Evolutionary conservation across 495 filamentous ascomycete genomes (phyloP), one percentile per base, ranked within the genome.

Genomic region (Amniculicola lignicola): DNA sequence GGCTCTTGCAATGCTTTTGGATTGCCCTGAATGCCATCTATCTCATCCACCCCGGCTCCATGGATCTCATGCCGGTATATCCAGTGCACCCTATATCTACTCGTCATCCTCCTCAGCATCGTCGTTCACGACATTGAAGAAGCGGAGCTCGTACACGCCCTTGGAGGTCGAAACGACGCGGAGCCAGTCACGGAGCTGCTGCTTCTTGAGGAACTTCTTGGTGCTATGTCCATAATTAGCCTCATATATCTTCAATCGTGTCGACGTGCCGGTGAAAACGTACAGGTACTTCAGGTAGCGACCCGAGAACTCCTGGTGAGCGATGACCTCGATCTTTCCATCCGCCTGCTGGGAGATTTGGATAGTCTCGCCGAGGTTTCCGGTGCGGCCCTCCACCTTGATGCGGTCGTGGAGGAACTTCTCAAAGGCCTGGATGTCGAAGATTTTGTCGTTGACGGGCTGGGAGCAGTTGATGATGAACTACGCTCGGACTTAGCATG

Each of bases 191-290:
- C 93, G 88, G 74, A 98, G 85, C 80, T 96, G 91, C 82, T 95
- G 89, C 86, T 98, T 98, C 88, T 98, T 98, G 75, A 98, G 88
- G 86, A 94, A 98, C 82, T 97, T 98, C 88, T 98, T 98, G 73
- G 93, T 98, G 74, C 91, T 96, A 64, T 12, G 46, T 14, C 2
- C 21, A 56, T 21, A 42, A 39, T 62, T 48, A 27, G 57, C 64
- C n/a, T n/a, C n/a, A n/a, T n/a, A n/a, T n/a, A n/a, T n/a, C n/a
- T n/a, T n/a, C n/a, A n/a, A n/a, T n/a, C n/a, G n/a, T n/a, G n/a
- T n/a, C n/a, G n/a, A n/a, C n/a, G n/a, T n/a, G n/a, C n/a, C n/a
- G n/a, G 15, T 37, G 24, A 36, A 41, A 37, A 80, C 91, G 63
- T 78, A 96, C 92, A 98, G 77, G 82, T 98, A 98, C 87, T 98